phyloP scores from a whole-genome alignment of 2,329 filamentous ascomycete species.

The Colletotrichum neosansevieriae region DNA sequence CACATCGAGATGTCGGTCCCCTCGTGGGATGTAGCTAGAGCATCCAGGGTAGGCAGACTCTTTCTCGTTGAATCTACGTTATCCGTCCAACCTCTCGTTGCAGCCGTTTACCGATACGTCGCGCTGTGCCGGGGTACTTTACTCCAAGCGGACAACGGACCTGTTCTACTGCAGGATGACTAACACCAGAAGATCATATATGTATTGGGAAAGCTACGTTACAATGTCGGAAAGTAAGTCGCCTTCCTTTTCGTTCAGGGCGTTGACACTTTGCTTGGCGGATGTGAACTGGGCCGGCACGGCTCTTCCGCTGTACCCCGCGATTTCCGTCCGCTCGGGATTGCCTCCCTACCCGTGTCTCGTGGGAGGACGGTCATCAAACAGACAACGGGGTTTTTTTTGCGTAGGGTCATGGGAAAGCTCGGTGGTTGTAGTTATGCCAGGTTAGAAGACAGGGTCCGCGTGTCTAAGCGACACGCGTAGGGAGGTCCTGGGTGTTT shows the following conservation, averaged over 20 bases:
- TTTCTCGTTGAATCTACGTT: conserved; percentile 37
- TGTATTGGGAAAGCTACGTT: conserved; percentile 14
- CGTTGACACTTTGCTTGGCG: background rate
- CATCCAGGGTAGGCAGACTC: conserved; percentile 35
- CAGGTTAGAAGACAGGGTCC: conserved; percentile 1
- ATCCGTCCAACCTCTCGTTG: conserved; percentile 12
- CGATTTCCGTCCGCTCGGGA: conserved; percentile 31
- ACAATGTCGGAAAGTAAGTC: conserved; percentile 15
- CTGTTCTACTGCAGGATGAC: conserved; percentile 2
- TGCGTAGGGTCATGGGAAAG: background rate
- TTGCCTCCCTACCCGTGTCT: background rate
- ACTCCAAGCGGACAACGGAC: conserved; percentile 7
- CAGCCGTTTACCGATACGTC: background rate
- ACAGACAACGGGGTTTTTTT: background rate
- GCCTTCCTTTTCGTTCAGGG: background rate
- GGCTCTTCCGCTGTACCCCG: conserved; percentile 26
- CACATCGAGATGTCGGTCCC: conserved; percentile 21
- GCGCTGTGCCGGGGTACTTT: conserved; percentile 6
- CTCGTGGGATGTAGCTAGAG: conserved; percentile 32
- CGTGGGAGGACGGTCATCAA: background rate
- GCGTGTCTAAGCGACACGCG: background rate
- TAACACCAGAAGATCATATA: conserved; percentile 5
- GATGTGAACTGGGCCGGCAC: background rate
- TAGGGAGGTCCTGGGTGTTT: too few species aligned
- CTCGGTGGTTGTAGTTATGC: background rate